Base-by-base conservation (phyloP, 116 monocot genomes). In the Phalaenopsis hybrid region DNA sequence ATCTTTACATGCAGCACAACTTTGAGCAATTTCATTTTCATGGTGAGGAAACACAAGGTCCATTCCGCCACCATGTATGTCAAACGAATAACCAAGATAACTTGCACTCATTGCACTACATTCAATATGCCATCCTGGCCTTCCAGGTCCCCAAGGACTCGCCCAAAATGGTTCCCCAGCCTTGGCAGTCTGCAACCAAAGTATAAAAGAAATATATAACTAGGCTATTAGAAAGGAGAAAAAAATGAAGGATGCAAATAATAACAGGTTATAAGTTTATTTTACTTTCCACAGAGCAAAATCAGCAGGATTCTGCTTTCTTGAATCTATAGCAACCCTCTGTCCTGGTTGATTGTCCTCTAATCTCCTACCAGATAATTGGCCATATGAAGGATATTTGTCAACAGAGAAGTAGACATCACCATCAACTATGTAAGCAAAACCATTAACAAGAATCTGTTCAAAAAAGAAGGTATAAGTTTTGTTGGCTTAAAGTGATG, bases 61-160 rank as follows among this genome's bases (percentile, higher is more conserved):
- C 88, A 94, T 86, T 68, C 95, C 99, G 77, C 99, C 99, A 78
- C 99, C 99, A 87, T 99, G 99, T 83, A 99, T 99, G 75, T 99
- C 99, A 87, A 99, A 90, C 43, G 93, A 89, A 74, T 90, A 84
- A 7, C 99, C 99, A 8, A 99, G 86, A 86, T 99, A 99, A 79
- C 87, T 77, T 57, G 87, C 86, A 90, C 99, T 99, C 99, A 99
- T 99, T 17, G 99, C 99, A 88, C 99, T 99, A 83, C 99, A 99
- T 78, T 99, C 99, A 51, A 99, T 99, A 84, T 99, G 99, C 99
- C 95, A 99, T 82, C 99, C 99, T 79, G 99, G 99, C 57, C 99
- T 88, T 81, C 99, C 99, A 6, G 85, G 92, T 16, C 99, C 99
- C 99, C 99, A 99, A 28, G 99, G 99, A 75, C 99, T 99, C n/a